Evolutionary conservation across 257 asterid species (phyloP).

Genomic region (Agastache rugosa): DNA sequence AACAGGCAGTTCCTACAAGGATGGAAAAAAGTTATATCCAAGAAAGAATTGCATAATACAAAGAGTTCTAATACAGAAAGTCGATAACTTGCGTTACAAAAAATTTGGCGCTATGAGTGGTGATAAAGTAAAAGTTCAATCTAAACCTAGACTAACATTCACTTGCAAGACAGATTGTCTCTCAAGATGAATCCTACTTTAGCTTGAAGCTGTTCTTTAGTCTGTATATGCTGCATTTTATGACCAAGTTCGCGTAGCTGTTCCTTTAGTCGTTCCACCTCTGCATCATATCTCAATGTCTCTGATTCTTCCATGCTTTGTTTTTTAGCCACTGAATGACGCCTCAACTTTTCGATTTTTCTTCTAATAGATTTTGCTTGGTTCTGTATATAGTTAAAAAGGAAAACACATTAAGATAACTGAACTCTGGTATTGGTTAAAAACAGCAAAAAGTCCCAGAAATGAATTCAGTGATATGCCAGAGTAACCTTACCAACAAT

Average conservation of each 20-base stretch:
- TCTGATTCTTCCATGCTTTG: conserved; percentile 33
- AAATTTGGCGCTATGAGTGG: background rate
- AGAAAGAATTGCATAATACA: conserved; percentile 13
- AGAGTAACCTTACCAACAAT: conserved; percentile 56
- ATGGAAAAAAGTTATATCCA: conserved; percentile 14
- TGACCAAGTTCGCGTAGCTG: conserved; percentile 55
- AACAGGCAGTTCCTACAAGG: conserved; percentile 58
- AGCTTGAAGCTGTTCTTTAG: conserved; percentile 57
- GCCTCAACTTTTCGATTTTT: conserved; percentile 62
- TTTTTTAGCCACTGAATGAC: conserved; percentile 38
- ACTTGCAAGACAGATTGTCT: background rate
- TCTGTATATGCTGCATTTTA: conserved; percentile 56
- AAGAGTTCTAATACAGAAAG: background rate
- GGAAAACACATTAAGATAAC: conserved; percentile 8
- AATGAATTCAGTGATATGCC: background rate
- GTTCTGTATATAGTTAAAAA: conserved; percentile 47
- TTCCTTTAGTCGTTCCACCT: conserved; percentile 62
- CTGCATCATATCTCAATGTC: conserved; percentile 43
- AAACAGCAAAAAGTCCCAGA: background rate
- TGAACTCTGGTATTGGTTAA: background rate
- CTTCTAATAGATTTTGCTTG: conserved; percentile 58
- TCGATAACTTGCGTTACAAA: background rate
- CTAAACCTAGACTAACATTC: background rate
- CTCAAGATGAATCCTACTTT: conserved; percentile 54
- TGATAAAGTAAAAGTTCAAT: background rate